Percentiles rank a stretch among this genome's conserved stretches.
These are phyloP conservation scores for Candida sanyaensis DNA, from an alignment of 1,139 yeast species.

Conservation along the genomic window DNA sequence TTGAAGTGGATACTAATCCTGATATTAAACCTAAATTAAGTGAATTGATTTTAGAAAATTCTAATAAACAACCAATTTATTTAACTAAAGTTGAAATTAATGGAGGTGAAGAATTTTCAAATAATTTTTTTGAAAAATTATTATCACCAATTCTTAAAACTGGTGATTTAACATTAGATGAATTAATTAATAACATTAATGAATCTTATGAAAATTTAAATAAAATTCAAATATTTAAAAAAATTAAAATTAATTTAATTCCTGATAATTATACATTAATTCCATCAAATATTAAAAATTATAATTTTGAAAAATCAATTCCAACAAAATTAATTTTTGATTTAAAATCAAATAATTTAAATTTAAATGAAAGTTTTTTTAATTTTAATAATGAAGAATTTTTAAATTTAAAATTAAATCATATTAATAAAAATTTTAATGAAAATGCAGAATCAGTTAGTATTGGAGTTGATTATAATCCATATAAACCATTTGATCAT, in stretches of 20 bases:
- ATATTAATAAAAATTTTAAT: slow-evolving; percentile 46
- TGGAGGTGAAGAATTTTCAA: slow-evolving; percentile 52
- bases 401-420: slow-evolving; percentile 40
- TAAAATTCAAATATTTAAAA: slow-evolving; percentile 48
- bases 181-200: slow-evolving; percentile 33
- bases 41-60: slow-evolving; percentile 32
- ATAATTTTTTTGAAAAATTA: slow-evolving; percentile 46
- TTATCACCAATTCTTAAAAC: slow-evolving; percentile 44
- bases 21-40: slow-evolving; percentile 31
- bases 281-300: slow-evolving; percentile 26
- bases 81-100: slow-evolving; percentile 46
- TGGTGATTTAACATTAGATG: slow-evolving; percentile 48
- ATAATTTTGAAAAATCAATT: slow-evolving; percentile 38
- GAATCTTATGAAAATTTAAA: slow-evolving; percentile 28
- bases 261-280: slow-evolving; percentile 33
- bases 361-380: slow-evolving; percentile 37
- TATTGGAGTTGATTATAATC: slow-evolving; percentile 45
- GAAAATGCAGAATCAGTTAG: slow-evolving; percentile 45
- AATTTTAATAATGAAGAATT: slow-evolving; percentile 43
- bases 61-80: slow-evolving; percentile 44
- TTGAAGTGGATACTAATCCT: slow-evolving; percentile 13
- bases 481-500: slow-evolving; percentile 48
- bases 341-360: slow-evolving; percentile 34
- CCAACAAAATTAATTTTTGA: slow-evolving; percentile 42
- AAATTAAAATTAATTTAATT: slow-evolving; percentile 33